Base-by-base conservation (phyloP, 1,284 basidiomycete genomes). In the Phenoliferia sp. region DNA sequence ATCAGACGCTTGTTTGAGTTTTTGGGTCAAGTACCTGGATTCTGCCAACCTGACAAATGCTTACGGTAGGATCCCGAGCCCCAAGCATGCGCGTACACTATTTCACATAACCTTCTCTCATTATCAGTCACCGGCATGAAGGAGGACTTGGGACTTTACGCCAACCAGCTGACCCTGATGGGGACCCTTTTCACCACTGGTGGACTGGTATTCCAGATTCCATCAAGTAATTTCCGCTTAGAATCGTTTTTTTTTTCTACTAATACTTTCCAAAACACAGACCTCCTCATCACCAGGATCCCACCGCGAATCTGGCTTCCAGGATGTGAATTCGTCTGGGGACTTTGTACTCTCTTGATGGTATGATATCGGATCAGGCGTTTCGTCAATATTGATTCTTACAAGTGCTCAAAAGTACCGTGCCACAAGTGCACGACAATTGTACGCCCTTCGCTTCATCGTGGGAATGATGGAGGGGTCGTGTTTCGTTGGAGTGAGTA, bases 251-350 rank as follows among this genome's bases (percentile, higher is more conserved):
- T 55, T 17, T 28, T 10, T 48, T n/a, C 12, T n/a, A 12, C 15
- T 48, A 48, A 22, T n/a, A 15, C 39, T 15, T 48, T 12, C 39
- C 39, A 12, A 12, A 48, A 15, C 29, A 28, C 50, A 54, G 29
- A 48, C 59, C 29, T 61, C 39, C 3, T 44, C 26, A 50, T 62
- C 60, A 34, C 48, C 32, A 10, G 28, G 3, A 19, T 62, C 33
- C 60, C 48, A 26, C 48, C 60, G n/a, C 60, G 31, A 15, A 9
- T 54, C 64, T 75, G 77, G n/a, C 73, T 76, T 48, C 74, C 75
- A 6, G 29, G 68, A 71, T 69, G 77, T 16, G 77, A 79, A 62
- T 59, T 79, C 16, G 74, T 71, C 5, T 78, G 78, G 78, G 78
- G 77, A 29, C 56, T 78, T 50, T 59, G 66, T 31, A 79, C 78